Conservation (phyloP, 208 protist species). For the Angomonas ambiguus region DNA sequence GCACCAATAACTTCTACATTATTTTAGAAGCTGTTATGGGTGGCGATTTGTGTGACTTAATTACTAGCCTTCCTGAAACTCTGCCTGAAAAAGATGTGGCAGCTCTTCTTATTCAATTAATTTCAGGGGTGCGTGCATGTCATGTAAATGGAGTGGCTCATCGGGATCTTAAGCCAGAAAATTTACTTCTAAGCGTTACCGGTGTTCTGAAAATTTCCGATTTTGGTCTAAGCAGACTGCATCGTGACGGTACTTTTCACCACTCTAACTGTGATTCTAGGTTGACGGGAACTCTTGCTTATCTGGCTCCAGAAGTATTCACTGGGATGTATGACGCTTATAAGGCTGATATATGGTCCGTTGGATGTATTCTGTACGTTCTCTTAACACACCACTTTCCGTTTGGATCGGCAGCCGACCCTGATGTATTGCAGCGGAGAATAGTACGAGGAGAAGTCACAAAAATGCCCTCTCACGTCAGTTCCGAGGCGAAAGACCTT, state of each 20-base stretch:
- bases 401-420: slow-evolving; percentile 68
- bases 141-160: slow-evolving; percentile 87
- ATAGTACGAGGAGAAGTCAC: slow-evolving; percentile 51
- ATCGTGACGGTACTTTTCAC: slow-evolving; percentile 62
- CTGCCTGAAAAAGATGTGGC: slow-evolving; percentile 64
- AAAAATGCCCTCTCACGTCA: slow-evolving; percentile 49
- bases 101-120: slow-evolving; percentile 67
- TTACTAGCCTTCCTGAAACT: slow-evolving; percentile 43
- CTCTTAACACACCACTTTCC: slow-evolving; percentile 81
- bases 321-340: slow-evolving; percentile 76
- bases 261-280: slow-evolving; percentile 61
- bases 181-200: slow-evolving; percentile 79
- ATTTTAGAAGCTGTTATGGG: slow-evolving; percentile 83
- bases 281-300: slow-evolving; percentile 75
- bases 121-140: slow-evolving; percentile 61
- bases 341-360: slow-evolving; percentile 82
- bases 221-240: slow-evolving; percentile 84
- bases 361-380: slow-evolving; percentile 83
- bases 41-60: slow-evolving; percentile 76
- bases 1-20: slow-evolving; percentile 85
- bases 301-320: slow-evolving; percentile 81
- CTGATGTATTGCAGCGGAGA: slow-evolving; percentile 36
- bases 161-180: slow-evolving; percentile 94
- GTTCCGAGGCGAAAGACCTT: slow-evolving; percentile 48
- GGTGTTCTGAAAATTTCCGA: slow-evolving; percentile 83